Base-by-base conservation (phyloP, 257 asterid genomes). In the Jasminum sambac region DNA sequence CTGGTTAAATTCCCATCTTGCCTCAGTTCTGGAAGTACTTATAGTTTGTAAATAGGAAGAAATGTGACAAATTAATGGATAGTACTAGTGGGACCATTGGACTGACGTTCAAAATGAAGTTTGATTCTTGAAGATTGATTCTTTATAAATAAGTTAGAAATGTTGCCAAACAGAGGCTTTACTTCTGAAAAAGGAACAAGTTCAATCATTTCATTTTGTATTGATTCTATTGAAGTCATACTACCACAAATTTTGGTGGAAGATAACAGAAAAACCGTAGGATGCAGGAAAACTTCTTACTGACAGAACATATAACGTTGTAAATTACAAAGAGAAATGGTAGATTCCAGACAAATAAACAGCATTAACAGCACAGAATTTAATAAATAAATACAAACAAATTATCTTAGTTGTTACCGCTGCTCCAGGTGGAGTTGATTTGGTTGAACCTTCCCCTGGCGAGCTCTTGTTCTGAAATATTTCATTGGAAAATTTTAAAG, bases 391-490 rank as follows among this genome's bases (percentile, higher is more conserved):
- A 43, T 43, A 12, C 11, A 8, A 14, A 24, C 46, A 66, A 48
- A 26, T 14, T 25, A 46, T 34, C 9, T 17, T 58, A 34, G 34
- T 64, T 40, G 10, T 64, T 81, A 89, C 96, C 91, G 81, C 84
- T 52, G 75, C 69, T 69, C 82, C 60, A 64, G 94, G 83, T 19
- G 84, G 84, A 81, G 77, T 50, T 36, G 94, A 79, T 13, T 81
- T 55, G 38, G 88, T 80, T 48, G 96, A 89, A 48, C 91, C 91
- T 67, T 78, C 96, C 64, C 88, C 84, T 14, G 86, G 17, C 12
- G 94, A 36, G 62, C 68, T 83, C 86, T 87, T 85, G 72, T 67
- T 82, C 94, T 87, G 70, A 77, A 80, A 74, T 60, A 68, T 50
- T 67, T 25, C 34, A 52, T 48, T 11, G 65, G 41, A 11, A 2